Base-by-base conservation (phyloP, 805 yeast species). In the Starmerella davenportii region DNA sequence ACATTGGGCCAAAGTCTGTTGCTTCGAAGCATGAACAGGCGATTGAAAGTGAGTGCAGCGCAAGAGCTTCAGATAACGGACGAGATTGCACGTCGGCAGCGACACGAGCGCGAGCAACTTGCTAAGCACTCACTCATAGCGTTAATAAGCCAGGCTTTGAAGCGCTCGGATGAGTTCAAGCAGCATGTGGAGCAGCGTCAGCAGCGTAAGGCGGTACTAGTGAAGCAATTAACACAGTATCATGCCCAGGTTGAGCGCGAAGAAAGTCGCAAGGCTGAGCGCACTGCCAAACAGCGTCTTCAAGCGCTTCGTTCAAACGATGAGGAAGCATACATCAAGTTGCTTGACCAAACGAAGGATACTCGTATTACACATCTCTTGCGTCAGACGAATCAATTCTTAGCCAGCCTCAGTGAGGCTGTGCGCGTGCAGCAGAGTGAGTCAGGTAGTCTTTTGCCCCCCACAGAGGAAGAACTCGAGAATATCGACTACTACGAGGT, bases 301-400 rank as follows among this genome's bases (percentile, higher is more conserved):
- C 94, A 80, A 61, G 96, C 96, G 7, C 72, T 90, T 67, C 80
- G 81, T 51, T 79, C 93, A 39, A 90, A 87, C 59, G 96, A 87
- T 61, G 98, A 90, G 60, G 98, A 87, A 59, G 96, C 96, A 0
- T 87, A 87, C 62, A 69, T 90, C 63, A 90, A 87, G 58, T 69
- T 87, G 52, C 71, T 87, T 46, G 95, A 87, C 55, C 95, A 90
- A 58, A 85, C 98, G 13, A 87, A 87, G 59, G 98, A 87, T 61
- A 87, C 95, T 1, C 80, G 98, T 68, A 85, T 87, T 56, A 90
- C 96, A 1, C 96, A 87, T 57, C 64, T 87, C 51, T 74, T 87
- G 57, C 76, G 69, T 46, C 96, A 87, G 62, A 87, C 98, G 9
- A 84, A 87, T 57, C 66, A 77, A 23, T 87, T 90, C 62, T 73